Percentiles rank a stretch among this genome's conserved stretches.
Evolutionary conservation across 306 rosid genomes (phyloP).

Genomic region (Calophaca sinica): DNA sequence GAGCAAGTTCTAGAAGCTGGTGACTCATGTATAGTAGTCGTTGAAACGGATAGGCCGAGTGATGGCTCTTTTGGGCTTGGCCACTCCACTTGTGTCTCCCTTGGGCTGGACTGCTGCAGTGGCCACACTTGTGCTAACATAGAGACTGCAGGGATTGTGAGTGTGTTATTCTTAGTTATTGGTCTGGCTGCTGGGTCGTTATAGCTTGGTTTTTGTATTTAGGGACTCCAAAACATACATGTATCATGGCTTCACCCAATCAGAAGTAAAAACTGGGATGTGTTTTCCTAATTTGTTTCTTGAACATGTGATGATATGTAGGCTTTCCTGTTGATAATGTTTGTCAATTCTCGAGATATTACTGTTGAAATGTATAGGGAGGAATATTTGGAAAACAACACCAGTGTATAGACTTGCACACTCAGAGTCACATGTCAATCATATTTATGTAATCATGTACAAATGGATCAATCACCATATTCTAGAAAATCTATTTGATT

Average conservation of each 20-base stretch:
- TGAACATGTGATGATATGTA: conserved; percentile 22
- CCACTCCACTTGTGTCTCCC: too few relatives aligned
- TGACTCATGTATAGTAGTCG: too few relatives aligned
- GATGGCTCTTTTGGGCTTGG: too few relatives aligned
- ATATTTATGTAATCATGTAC: background rate
- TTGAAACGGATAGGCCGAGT: too few relatives aligned
- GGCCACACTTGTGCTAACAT: too few relatives aligned
- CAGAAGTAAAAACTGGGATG: conserved; percentile 8
- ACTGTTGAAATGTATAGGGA: too few relatives aligned
- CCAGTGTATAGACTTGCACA: too few relatives aligned
- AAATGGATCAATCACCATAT: conserved; percentile 3
- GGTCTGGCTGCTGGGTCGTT: conserved; percentile 86
- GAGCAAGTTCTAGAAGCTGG: too few relatives aligned
- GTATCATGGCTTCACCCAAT: background rate
- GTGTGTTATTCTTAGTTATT: conserved; percentile 70
- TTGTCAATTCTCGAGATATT: too few relatives aligned
- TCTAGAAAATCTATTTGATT: conserved; percentile 20
- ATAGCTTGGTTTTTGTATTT: conserved; percentile 71
- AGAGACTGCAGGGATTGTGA: conserved; percentile 84
- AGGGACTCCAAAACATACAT: background rate
- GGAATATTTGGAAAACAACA: too few relatives aligned
- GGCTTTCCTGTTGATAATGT: background rate
- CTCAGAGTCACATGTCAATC: too few relatives aligned
- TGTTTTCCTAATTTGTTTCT: conserved; percentile 15
- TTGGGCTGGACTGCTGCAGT: too few relatives aligned